Evolutionary conservation across 345 rosid species (phyloP).

Genomic region (Lepidium africanum): DNA sequence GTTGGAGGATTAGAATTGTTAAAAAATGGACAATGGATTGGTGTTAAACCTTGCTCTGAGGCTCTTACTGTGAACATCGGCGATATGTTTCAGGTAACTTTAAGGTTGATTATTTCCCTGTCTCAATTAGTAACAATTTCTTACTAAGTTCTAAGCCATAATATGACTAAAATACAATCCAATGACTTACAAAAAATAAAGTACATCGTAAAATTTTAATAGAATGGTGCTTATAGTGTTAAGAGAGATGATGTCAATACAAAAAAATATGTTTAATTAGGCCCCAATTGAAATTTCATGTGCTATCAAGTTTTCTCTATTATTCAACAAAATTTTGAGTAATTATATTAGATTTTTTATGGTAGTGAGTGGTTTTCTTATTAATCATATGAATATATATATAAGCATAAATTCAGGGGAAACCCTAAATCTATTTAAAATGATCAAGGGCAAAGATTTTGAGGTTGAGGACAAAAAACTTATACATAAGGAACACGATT

Average conservation of each 20-base stretch:
- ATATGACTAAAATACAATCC: not conserved
- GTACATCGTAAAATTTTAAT: not conserved
- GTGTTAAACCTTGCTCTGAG: constrained; percentile 49
- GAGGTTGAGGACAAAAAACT: not conserved
- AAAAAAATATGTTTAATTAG: not conserved
- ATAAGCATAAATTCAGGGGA: not conserved
- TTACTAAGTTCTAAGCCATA: not conserved
- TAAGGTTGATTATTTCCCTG: not conserved
- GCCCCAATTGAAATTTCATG: not conserved
- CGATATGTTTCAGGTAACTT: constrained; percentile 67
- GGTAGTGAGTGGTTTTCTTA: not conserved
- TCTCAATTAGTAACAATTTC: not conserved
- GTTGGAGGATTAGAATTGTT: constrained; percentile 60
- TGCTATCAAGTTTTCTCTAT: not conserved
- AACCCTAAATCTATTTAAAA: not conserved
- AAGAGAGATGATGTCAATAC: not conserved
- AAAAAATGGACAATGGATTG: constrained; percentile 55
- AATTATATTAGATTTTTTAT: not conserved
- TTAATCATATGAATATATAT: not conserved
- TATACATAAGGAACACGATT: too few species aligned
- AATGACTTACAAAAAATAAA: not conserved
- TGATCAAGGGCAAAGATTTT: not conserved
- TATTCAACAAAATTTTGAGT: not conserved
- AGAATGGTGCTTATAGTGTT: not conserved
- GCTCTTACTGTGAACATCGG: constrained; percentile 63